phyloP scores from a whole-genome alignment of 139 green algal species.

The Closterium sp. region DNA sequence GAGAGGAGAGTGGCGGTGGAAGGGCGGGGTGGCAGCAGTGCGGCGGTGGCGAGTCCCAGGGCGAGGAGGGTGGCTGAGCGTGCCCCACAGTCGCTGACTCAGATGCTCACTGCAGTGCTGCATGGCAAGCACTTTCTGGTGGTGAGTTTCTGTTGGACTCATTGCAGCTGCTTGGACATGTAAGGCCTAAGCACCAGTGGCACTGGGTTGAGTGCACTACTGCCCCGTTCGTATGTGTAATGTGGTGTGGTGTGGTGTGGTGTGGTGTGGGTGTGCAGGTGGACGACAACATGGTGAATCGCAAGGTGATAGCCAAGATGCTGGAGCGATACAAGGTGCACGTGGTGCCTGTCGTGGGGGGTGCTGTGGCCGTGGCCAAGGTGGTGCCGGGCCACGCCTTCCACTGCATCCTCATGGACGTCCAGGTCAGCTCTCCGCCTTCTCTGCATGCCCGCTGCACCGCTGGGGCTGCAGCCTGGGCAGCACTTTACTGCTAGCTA shows the following conservation, averaged over 20 bases:
- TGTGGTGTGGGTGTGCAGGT: slow-evolving; percentile 25
- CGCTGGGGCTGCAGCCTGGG: too few relatives aligned
- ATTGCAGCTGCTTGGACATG: too few relatives aligned
- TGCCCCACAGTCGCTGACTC: not conserved
- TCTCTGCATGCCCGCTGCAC: not conserved
- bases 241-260: not conserved
- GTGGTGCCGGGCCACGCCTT: slow-evolving; percentile 14
- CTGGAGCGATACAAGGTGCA: slow-evolving; percentile 38
- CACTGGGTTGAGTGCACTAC: not conserved
- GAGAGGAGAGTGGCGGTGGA: not conserved
- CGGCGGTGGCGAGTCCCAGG: not conserved
- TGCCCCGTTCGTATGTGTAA: not conserved
- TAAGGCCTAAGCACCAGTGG: too few relatives aligned
- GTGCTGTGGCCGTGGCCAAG: slow-evolving; percentile 19
- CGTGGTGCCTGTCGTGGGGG: slow-evolving; percentile 29
- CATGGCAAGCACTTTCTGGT: slow-evolving; percentile 46
- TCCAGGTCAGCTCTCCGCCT: slow-evolving; percentile 26
- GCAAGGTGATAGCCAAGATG: slow-evolving; percentile 44
- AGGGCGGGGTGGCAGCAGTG: not conserved
- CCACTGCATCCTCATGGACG: slow-evolving; percentile 45
- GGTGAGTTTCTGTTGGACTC: not conserved
- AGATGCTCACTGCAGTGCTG: slow-evolving; percentile 28
- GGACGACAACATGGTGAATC: slow-evolving; percentile 51
- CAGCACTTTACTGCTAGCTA: not conserved
- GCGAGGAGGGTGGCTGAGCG: not conserved